Conservation (phyloP, 2,329 filamentous ascomycete genomes). For the Fonsecaea multimorphosa region DNA sequence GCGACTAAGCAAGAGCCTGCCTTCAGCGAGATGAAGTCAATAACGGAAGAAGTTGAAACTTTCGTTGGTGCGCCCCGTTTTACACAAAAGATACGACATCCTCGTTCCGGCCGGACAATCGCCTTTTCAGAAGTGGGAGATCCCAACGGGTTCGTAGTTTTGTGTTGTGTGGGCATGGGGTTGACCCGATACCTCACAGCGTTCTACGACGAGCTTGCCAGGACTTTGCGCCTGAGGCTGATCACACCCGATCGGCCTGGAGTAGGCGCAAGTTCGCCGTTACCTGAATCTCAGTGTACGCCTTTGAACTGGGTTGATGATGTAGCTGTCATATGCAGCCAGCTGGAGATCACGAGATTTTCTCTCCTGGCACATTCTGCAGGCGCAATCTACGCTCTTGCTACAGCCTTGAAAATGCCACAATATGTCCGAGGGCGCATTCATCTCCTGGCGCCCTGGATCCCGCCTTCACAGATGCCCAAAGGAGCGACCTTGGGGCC, state of each 20-base stretch:
- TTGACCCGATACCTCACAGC: slow-evolving; percentile 93
- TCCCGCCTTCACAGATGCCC: slow-evolving; percentile 89
- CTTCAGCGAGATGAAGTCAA: slow-evolving; percentile 73
- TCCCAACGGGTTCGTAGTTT: slow-evolving; percentile 85
- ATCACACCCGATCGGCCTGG: slow-evolving; percentile 95
- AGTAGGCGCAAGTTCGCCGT: slow-evolving; percentile 87
- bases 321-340: slow-evolving; percentile 90
- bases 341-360: slow-evolving; percentile 91
- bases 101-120: slow-evolving; percentile 83
- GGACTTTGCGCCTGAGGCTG: slow-evolving; percentile 83
- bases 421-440: slow-evolving; percentile 94
- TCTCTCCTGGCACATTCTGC: slow-evolving; percentile 95
- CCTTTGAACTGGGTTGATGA: slow-evolving; percentile 94
- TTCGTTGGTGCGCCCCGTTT: slow-evolving; percentile 84
- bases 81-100: slow-evolving; percentile 85
- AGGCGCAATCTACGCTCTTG: slow-evolving; percentile 95
- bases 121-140: slow-evolving; percentile 98
- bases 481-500: slow-evolving; percentile 64
- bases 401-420: slow-evolving; percentile 92
- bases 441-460: slow-evolving; percentile 94
- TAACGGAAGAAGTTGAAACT: slow-evolving; percentile 84
- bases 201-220: slow-evolving; percentile 94
- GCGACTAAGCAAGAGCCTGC: slow-evolving; percentile 25
- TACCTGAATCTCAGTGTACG: slow-evolving; percentile 79
- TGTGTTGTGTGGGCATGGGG: slow-evolving; percentile 98